These are phyloP conservation scores for Epichloe aotearoae DNA, from an alignment of 2,329 filamentous ascomycete species.

Conservation along the genomic window DNA sequence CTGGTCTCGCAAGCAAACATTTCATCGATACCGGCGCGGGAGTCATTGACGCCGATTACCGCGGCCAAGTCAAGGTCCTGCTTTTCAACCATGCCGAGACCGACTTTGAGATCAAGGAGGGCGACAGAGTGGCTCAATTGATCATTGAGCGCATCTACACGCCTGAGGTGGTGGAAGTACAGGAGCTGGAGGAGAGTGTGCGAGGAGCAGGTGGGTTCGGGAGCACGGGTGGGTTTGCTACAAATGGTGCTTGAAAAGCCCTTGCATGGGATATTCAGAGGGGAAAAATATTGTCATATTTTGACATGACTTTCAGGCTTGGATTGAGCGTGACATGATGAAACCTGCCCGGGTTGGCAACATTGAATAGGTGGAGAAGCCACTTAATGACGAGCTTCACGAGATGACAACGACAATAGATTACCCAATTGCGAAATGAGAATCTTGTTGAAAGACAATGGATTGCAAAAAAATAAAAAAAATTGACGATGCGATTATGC, in stretches of 20 bases:
- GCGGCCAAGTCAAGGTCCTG: slow-evolving; percentile 84
- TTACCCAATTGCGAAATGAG: no score
- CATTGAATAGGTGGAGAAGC: not conserved
- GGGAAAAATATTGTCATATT: no score
- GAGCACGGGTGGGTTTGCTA: slow-evolving; percentile 50
- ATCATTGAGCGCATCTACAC: slow-evolving; percentile 91
- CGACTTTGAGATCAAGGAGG: slow-evolving; percentile 71
- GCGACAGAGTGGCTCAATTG: slow-evolving; percentile 87
- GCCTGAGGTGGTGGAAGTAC: slow-evolving; percentile 79
- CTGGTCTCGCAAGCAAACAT: slow-evolving; percentile 84
- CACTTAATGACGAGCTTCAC: no score
- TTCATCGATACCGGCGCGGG: slow-evolving; percentile 94
- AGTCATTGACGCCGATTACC: slow-evolving; percentile 95
- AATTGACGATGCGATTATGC: no score
- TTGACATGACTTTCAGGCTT: no score
- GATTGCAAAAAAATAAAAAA: no score
- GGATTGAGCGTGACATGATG: no score
- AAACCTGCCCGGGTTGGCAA: not conserved
- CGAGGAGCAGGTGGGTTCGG: slow-evolving; percentile 85
- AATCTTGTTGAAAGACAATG: no score
- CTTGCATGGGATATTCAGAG: not conserved
- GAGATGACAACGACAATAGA: no score
- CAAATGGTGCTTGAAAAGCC: not conserved
- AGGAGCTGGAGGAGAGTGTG: slow-evolving; percentile 79
- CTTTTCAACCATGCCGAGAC: slow-evolving; percentile 82